A percentile compares a stretch with the other conserved stretches of the same genome.
Evolutionary conservation across 345 rosid genomes (phyloP).

Genomic region (Lepidium aucheri): DNA sequence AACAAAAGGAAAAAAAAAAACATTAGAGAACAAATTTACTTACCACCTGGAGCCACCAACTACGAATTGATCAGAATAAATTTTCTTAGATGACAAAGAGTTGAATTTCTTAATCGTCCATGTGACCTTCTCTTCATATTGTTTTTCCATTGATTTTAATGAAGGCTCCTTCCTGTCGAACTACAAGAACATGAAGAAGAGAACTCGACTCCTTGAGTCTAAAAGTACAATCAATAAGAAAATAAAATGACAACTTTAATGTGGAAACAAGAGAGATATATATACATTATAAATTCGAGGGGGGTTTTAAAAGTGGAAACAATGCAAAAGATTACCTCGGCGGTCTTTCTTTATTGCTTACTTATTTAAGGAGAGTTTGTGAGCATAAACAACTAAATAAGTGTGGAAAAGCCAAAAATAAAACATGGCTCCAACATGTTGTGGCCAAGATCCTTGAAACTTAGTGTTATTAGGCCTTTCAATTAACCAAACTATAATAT

Average conservation of each 20-base stretch:
- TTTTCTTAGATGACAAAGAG: background rate
- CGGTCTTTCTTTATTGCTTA: no score
- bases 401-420: constrained; percentile 45
- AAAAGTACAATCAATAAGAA: no score
- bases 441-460: constrained; percentile 34
- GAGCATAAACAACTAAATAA: constrained; percentile 46
- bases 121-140: background rate
- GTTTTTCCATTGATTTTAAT: background rate
- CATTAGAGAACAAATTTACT: no score
- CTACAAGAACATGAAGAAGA: background rate
- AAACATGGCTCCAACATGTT: constrained; percentile 31
- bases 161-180: background rate
- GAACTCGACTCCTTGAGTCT: no score
- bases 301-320: no score
- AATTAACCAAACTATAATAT: constrained; percentile 40
- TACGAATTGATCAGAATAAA: background rate
- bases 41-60: background rate
- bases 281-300: no score
- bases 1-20: background rate
- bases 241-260: no score
- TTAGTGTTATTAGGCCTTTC: constrained; percentile 32
- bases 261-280: no score
- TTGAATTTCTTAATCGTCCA: background rate
- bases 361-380: background rate
- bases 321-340: no score